phyloP scores from a whole-genome alignment of 73 alveolate species.

The Stentor coeruleus region DNA sequence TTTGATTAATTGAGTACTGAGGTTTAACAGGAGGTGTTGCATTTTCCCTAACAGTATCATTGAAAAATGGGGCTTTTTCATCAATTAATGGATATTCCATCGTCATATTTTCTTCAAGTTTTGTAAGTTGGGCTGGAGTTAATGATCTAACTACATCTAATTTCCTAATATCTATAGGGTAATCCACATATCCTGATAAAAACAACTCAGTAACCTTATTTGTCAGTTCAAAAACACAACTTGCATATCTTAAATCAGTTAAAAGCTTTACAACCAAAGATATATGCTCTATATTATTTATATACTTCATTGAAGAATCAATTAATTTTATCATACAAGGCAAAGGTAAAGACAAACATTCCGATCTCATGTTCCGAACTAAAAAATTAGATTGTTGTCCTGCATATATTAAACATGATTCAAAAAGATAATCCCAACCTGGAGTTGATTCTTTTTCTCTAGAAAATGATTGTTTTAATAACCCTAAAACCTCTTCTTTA shows the following conservation, averaged over 20 bases:
- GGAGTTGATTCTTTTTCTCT: slow-evolving; percentile 9
- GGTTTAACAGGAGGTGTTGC: neutral
- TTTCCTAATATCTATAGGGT: neutral
- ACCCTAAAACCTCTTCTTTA: neutral
- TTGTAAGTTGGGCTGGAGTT: neutral
- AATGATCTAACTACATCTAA: slow-evolving; percentile 6
- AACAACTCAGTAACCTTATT: neutral
- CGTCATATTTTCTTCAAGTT: neutral
- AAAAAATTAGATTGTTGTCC: neutral
- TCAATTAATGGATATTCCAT: slow-evolving; percentile 22
- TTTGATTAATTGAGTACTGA: neutral
- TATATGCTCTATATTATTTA: neutral
- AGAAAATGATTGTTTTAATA: neutral
- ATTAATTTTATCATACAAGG: neutral
- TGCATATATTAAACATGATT: neutral
- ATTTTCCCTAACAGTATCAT: neutral
- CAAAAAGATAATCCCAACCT: slow-evolving; percentile 15
- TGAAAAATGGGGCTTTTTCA: slow-evolving; percentile 4
- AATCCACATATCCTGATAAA: neutral
- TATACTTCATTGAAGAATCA: neutral
- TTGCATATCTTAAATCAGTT: slow-evolving; percentile 4
- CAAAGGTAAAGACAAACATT: neutral
- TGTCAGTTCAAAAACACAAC: neutral
- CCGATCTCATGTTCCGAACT: slow-evolving; percentile 16
- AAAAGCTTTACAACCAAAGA: neutral